A percentile compares a stretch with the other conserved stretches of the same genome.
Evolutionary conservation across 2,329 filamentous ascomycete species (phyloP).

Genomic region (Ophiocordyceps australis): DNA sequence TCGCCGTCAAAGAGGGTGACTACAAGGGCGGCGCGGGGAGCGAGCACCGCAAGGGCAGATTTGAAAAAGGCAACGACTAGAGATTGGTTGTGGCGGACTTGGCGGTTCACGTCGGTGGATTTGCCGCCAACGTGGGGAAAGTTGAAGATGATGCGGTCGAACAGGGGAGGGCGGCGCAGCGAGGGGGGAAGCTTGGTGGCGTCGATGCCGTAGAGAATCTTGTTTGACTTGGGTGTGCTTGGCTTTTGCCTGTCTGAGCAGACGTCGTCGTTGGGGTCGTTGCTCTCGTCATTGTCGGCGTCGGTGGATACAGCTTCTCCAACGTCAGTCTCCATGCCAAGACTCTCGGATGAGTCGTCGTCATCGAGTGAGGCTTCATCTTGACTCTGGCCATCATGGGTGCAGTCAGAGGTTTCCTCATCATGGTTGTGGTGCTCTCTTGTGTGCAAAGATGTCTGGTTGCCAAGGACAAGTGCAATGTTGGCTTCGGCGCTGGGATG

Average conservation of each 20-base stretch:
- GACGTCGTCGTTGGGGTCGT: constrained; percentile 1
- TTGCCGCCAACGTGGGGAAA: constrained; percentile 93
- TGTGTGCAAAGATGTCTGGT: constrained; percentile 3
- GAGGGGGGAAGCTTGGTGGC: constrained; percentile 39
- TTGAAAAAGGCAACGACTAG: constrained; percentile 53
- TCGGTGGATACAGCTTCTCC: constrained; percentile 2
- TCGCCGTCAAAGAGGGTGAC: constrained; percentile 86
- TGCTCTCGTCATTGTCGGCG: constrained; percentile 4
- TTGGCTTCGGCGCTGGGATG: constrained; percentile 53
- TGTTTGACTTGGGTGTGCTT: constrained; percentile 10
- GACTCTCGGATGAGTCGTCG: constrained; percentile 3
- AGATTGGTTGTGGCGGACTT: constrained; percentile 82
- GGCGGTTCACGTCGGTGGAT: constrained; percentile 81
- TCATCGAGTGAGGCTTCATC: constrained; percentile 3
- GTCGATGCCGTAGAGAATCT: constrained; percentile 33
- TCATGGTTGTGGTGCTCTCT: constrained; percentile 9
- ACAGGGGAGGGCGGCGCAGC: constrained; percentile 24
- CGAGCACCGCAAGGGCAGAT: constrained; percentile 20
- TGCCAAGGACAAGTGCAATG: constrained; percentile 26
- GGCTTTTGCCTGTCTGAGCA: constrained; percentile 2
- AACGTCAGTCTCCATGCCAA: constrained; percentile 4
- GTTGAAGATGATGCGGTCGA: constrained; percentile 80
- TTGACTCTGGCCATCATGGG: constrained; percentile 1
- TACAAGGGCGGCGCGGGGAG: constrained; percentile 42
- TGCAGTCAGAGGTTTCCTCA: constrained; percentile 1